A percentile compares a stretch with the other conserved stretches of the same genome.
These are phyloP conservation scores for Talaromyces trachyspermus DNA, from an alignment of 495 filamentous ascomycete genomes.

Conservation along the genomic window DNA sequence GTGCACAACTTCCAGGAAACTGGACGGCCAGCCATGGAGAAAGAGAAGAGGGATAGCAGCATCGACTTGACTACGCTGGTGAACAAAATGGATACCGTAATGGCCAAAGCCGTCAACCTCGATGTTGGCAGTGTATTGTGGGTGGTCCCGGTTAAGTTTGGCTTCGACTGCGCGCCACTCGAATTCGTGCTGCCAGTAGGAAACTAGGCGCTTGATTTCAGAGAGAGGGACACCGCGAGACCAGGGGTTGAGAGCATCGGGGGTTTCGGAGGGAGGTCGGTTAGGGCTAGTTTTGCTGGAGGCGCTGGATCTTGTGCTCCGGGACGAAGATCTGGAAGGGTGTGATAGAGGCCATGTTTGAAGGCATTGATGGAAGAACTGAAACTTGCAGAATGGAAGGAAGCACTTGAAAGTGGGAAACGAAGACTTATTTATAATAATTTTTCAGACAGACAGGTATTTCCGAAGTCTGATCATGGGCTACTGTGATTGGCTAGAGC, in stretches of 20 bases:
- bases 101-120: slow-evolving; percentile 33
- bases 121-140: slow-evolving; percentile 34
- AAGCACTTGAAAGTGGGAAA: neutral
- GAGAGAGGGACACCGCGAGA: slow-evolving; percentile 31
- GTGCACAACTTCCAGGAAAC: slow-evolving; percentile 32
- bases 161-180: slow-evolving; percentile 39
- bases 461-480: no score
- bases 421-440: neutral
- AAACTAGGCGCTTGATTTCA: slow-evolving; percentile 28
- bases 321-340: slow-evolving; percentile 31
- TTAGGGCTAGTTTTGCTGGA: slow-evolving; percentile 28
- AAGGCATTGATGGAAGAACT: neutral
- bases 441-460: neutral
- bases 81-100: slow-evolving; percentile 40
- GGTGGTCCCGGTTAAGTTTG: slow-evolving; percentile 35
- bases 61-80: slow-evolving; percentile 25
- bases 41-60: slow-evolving; percentile 39
- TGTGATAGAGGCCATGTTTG: slow-evolving; percentile 1
- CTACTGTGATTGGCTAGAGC: neutral
- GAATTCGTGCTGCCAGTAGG: slow-evolving; percentile 32
- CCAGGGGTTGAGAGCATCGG: slow-evolving; percentile 25
- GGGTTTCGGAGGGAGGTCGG: slow-evolving; percentile 33
- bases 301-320: slow-evolving; percentile 25
- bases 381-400: no score
- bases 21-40: slow-evolving; percentile 40